Evolutionary conservation across 768 basidiomycete species (phyloP).

Genomic region (Tricholoma bakamatsutake): DNA sequence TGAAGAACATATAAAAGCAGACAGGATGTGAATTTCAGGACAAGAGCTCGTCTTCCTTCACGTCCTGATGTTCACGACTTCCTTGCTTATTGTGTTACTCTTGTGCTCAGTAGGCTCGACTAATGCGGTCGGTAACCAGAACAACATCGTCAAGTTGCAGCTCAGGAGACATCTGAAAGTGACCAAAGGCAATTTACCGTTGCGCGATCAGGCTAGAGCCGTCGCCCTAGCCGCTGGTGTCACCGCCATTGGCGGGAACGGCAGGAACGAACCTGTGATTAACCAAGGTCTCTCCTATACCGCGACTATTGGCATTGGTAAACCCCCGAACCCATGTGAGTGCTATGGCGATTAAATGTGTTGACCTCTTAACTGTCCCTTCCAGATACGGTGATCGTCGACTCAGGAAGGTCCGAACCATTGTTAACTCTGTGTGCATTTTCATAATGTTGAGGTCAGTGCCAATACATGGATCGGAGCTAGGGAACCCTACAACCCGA

Average conservation of each 20-base stretch:
- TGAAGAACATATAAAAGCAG: constrained; percentile 9
- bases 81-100: constrained; percentile 39
- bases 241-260: constrained; percentile 32
- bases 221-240: constrained; percentile 30
- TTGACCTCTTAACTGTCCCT: neutral
- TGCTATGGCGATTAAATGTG: neutral
- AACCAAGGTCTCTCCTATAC: constrained; percentile 38
- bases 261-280: constrained; percentile 33
- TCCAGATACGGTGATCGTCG: constrained; percentile 49
- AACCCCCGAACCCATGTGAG: constrained; percentile 47
- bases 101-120: constrained; percentile 41
- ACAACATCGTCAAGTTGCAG: constrained; percentile 38
- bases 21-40: neutral
- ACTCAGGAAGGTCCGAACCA: constrained; percentile 45
- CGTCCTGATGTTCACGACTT: constrained; percentile 31
- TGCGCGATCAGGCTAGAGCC: constrained; percentile 47
- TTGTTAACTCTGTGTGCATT: neutral
- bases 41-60: neutral
- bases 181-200: too few relatives aligned
- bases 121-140: constrained; percentile 36
- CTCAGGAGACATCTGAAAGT: constrained; percentile 52
- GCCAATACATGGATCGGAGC: constrained; percentile 74
- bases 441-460: constrained; percentile 29
- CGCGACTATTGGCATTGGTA: constrained; percentile 46
- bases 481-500: constrained; percentile 33